Conservation (phyloP, 2,329 filamentous ascomycete species). For the Rutstroemia sp. region DNA sequence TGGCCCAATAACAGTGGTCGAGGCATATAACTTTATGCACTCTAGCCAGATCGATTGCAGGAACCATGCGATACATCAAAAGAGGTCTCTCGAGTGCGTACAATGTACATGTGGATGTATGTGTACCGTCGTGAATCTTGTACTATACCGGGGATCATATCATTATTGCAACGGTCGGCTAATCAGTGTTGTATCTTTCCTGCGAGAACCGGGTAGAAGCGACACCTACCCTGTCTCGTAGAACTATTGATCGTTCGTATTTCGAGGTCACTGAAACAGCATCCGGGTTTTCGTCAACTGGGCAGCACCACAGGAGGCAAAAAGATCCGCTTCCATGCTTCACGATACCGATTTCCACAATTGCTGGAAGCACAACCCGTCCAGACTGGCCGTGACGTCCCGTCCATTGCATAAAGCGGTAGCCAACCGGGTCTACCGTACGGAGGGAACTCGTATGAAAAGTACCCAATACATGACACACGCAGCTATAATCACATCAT, state of each 20-base stretch:
- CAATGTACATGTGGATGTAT: background rate
- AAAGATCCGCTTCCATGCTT: slow-evolving; percentile 4
- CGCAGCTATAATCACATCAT: background rate
- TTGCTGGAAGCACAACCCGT: background rate
- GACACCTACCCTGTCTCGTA: background rate
- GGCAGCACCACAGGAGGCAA: slow-evolving; percentile 7
- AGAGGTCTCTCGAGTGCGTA: too few species aligned
- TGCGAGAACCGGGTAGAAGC: slow-evolving; percentile 3
- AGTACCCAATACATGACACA: background rate
- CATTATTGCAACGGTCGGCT: slow-evolving; percentile 8
- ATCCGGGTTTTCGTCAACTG: slow-evolving; percentile 10
- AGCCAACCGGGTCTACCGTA: slow-evolving; percentile 2
- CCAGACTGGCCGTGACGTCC: background rate
- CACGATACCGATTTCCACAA: background rate
- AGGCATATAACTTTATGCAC: background rate
- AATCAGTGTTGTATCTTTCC: slow-evolving; percentile 1
- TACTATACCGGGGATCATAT: background rate
- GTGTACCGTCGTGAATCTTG: slow-evolving; percentile 10
- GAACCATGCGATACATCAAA: slow-evolving; percentile 10
- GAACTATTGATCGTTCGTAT: background rate
- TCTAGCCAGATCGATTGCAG: slow-evolving; percentile 7
- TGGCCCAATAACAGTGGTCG: background rate
- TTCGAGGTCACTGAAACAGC: background rate
- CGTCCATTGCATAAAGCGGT: slow-evolving; percentile 8
- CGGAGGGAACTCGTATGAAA: background rate